Base-by-base conservation (phyloP, 441 rosid genomes). In the Melastoma candidum region DNA sequence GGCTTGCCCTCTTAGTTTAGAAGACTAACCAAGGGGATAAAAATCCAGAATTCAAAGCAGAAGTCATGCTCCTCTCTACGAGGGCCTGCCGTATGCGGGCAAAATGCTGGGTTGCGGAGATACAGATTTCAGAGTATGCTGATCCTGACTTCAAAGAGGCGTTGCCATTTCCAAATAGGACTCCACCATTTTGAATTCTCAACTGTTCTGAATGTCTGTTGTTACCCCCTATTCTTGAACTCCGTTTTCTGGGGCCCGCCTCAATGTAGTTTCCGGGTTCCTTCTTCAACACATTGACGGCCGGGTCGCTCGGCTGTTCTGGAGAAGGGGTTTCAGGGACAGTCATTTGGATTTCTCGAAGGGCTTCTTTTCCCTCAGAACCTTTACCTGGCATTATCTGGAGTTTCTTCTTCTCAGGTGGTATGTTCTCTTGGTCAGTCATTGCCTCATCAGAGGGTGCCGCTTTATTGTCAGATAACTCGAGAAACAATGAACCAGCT, bases 271-370 rank as follows among this genome's bases (percentile, higher is more conserved):
- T 85, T 1, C 86, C 92, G 41, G 53, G 71, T 39, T 88, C 95
- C 75, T 84, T 87, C 78, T 82, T 82, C 54, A 68, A 63, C 61
- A 71, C 78, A 51, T 68, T 81, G 47, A 64, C 75, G 25, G 29
- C 66, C 58, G 70, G 49, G 48, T 88, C 95, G 58, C 83, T 64
- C 53, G 97, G 92, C 72, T 79, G 94, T 29, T 92, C 98, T 25
- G 97, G 98, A 59, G 98, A 92, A 53, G 98, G 98, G 2, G 98
- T 92, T 75, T 92, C 98, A 26, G 98, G 97, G 47, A 88, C 81
- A 52, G 95, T 88, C 79, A 92, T 71, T 55, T 71, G 86, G 64
- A 72, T 61, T 64, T 88, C 98, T 65, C 59, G 65, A 26, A 73
- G 76, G 65, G 78, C 79, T 68, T 70, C 84, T 74, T 73, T 78